Evolutionary conservation across 495 filamentous ascomycete species (phyloP), one percentile per base, ranked within the genome.

Genomic region (Hyaloscypha finlandica): DNA sequence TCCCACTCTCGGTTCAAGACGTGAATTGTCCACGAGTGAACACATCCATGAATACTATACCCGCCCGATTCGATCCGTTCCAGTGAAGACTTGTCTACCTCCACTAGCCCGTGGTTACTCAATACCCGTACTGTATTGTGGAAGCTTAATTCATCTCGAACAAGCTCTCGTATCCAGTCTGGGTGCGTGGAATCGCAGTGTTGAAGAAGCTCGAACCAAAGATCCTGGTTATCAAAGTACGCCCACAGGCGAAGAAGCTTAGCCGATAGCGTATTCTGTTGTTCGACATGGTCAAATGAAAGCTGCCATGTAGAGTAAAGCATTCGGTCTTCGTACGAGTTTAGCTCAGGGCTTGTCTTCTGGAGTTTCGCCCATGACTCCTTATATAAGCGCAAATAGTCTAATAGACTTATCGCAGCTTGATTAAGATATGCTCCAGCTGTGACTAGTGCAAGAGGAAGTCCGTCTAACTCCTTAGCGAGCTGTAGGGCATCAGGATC

Each of bases 221-320:
- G 74, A 69, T 85, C 81, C 64, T 79, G 77, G 66, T 80, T 80
- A 68, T 82, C 77, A 61, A 83, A 81, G 62, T 67, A 78, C 52
- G 79, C 77, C 76, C 80, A 80, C 19, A 82, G 67, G 6, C 75
- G 66, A 6, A 85, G 74, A 25, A 84, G 67, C 6, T 76, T 56
- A 35, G 81, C 78, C 56, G 80, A 70, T 16, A 61, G 57, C 19
- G 65, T 55, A 69, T 78, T 76, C 30, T 72, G 72, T 42, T 75
- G 74, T 61, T 75, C 69, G 45, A 85, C 75, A 39, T 75, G 74
- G 66, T 71, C 61, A 61, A 78, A 81, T 33, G 77, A 81, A 57
- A 83, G 74, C 53, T 74, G 67, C 80, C 79, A 84, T 60, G 79
- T 83, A 35, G 74, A 68, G 58, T 80, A 69, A 22, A 84, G 33